phyloP scores from a whole-genome alignment of 2,329 filamentous ascomycete genomes.

The Graphiopsis chlorocephala region DNA sequence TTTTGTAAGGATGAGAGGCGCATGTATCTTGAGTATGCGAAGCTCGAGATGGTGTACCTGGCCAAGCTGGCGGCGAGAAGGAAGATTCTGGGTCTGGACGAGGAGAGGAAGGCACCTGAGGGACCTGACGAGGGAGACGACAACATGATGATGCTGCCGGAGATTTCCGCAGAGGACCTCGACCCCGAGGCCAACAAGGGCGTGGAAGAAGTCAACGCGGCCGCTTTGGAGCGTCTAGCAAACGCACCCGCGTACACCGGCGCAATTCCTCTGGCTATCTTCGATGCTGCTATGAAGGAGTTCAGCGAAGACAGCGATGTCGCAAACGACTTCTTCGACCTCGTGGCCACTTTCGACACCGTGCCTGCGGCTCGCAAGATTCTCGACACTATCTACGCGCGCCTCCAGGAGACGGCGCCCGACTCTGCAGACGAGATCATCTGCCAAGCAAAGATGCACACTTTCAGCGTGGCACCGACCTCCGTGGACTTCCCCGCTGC shows the following conservation, averaged over 20 bases:
- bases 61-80: conserved; percentile 74
- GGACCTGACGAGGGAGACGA: conserved; percentile 47
- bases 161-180: conserved; percentile 61
- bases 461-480: conserved; percentile 61
- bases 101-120: conserved; percentile 35
- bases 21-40: conserved; percentile 87
- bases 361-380: conserved; percentile 65
- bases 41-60: conserved; percentile 89
- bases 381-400: conserved; percentile 68
- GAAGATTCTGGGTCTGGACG: conserved; percentile 63
- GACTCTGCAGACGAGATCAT: conserved; percentile 58
- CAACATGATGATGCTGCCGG: conserved; percentile 58
- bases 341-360: conserved; percentile 68
- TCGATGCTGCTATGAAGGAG: conserved; percentile 79
- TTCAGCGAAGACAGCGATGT: conserved; percentile 62
- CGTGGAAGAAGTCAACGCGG: conserved; percentile 48
- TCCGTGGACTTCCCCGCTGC: conserved; percentile 71
- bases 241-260: conserved; percentile 80
- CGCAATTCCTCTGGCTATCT: conserved; percentile 90
- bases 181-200: conserved; percentile 53
- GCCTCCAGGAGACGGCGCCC: conserved; percentile 52
- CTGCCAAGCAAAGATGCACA: conserved; percentile 68
- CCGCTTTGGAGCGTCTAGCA: conserved; percentile 61
- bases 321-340: conserved; percentile 74
- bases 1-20: conserved; percentile 75